Evolutionary conservation across 768 basidiomycete genomes (phyloP).

Genomic region (Gymnopilus dilepis): DNA sequence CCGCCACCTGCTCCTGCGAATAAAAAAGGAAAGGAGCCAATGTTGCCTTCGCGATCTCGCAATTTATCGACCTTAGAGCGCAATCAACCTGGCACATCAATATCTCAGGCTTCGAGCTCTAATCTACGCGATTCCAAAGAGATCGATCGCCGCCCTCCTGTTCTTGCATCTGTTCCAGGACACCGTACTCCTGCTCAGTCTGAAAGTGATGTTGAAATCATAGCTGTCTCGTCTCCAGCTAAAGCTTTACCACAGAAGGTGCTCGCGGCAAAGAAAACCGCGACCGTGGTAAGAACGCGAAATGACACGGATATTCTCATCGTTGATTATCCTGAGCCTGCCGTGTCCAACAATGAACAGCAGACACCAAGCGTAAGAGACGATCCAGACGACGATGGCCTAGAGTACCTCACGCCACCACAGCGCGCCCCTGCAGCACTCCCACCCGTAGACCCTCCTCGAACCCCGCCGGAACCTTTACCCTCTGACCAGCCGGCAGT

Average conservation of each 20-base stretch:
- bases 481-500: background rate
- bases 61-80: background rate
- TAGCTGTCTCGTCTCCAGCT: background rate
- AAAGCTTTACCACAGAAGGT: background rate
- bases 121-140: background rate
- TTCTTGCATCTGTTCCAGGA: background rate
- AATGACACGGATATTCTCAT: slow-evolving; percentile 13
- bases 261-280: background rate
- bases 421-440: slow-evolving; percentile 4
- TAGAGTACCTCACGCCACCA: slow-evolving; percentile 18
- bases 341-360: background rate
- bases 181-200: background rate
- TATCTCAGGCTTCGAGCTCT: background rate
- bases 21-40: background rate
- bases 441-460: slow-evolving; percentile 1
- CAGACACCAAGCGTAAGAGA: background rate
- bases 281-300: background rate
- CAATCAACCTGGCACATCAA: background rate
- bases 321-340: slow-evolving; percentile 16
- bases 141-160: background rate
- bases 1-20: background rate
- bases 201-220: background rate
- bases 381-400: slow-evolving; percentile 4
- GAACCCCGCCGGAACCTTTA: background rate
- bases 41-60: background rate